phyloP scores from a whole-genome alignment of 139 green algal genomes.

The Prasinococcaceae sp. region DNA sequence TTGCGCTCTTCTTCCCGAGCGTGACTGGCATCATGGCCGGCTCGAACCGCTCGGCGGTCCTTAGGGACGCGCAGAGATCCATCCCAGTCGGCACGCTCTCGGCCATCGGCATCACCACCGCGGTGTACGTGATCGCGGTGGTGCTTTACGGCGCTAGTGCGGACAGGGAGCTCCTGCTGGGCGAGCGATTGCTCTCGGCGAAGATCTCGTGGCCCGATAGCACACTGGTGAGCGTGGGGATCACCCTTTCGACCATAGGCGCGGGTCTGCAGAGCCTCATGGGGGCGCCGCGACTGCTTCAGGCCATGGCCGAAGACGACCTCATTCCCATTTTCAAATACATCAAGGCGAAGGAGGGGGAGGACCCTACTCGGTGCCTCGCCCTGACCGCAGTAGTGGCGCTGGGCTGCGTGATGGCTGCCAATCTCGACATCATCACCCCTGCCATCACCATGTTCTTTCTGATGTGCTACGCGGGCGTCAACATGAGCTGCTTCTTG shows the following conservation, averaged over 20 bases:
- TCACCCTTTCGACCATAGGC: conserved; percentile 26
- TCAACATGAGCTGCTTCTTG: conserved; percentile 28
- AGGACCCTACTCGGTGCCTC: background rate
- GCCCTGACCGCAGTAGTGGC: conserved; percentile 8
- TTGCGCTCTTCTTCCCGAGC: conserved; percentile 23
- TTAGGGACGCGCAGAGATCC: conserved; percentile 25
- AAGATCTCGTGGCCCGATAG: conserved; percentile 19
- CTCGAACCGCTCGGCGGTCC: conserved; percentile 21
- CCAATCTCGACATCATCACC: conserved; percentile 28
- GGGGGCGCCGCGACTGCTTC: conserved; percentile 21
- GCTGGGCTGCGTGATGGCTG: conserved; percentile 16
- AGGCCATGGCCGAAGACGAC: conserved; percentile 27
- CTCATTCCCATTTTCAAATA: conserved; percentile 17
- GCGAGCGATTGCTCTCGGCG: conserved; percentile 19
- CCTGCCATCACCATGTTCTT: conserved; percentile 34
- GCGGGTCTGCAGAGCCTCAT: conserved; percentile 24
- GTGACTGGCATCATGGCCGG: conserved; percentile 30
- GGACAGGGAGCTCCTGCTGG: conserved; percentile 14
- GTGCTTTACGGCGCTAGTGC: conserved; percentile 23
- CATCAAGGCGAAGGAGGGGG: background rate
- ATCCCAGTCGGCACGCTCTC: conserved; percentile 20
- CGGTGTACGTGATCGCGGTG: conserved; percentile 18
- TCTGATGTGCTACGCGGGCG: conserved; percentile 25
- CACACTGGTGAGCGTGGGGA: conserved; percentile 21
- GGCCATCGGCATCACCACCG: conserved; percentile 16